Conservation (phyloP, 768 basidiomycete species). For the Phylloporus arenicola region DNA sequence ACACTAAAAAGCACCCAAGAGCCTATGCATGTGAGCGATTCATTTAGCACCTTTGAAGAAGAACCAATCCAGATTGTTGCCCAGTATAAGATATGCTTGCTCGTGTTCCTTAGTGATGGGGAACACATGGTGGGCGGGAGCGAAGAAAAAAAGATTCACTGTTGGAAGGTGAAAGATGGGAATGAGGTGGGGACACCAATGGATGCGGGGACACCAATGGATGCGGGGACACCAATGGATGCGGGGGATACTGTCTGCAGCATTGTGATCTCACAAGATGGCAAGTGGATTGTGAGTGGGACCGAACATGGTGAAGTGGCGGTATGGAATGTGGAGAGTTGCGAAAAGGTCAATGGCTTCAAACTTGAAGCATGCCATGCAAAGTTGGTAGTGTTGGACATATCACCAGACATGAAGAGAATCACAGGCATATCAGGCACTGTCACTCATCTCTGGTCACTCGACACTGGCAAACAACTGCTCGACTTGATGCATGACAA, state of each 20-base stretch:
- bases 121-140: too few species aligned
- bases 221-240: not conserved
- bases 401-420: not conserved
- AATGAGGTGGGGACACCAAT: not conserved
- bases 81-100: too few species aligned
- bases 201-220: too few species aligned
- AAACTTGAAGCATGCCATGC: too few species aligned
- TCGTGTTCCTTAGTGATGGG: too few species aligned
- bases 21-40: too few species aligned
- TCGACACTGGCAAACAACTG: not conserved
- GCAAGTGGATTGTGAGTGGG: constrained; percentile 1
- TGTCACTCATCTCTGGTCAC: not conserved
- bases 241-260: not conserved
- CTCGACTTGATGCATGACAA: not conserved
- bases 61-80: too few species aligned
- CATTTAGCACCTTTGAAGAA: too few species aligned
- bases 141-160: not conserved
- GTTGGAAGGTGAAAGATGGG: not conserved
- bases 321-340: not conserved
- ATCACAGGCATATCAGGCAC: not conserved
- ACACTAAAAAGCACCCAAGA: too few species aligned
- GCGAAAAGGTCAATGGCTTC: not conserved
- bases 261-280: not conserved
- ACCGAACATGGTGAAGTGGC: not conserved
- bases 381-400: not conserved